These are phyloP conservation scores for Tolypocladium endophyticum DNA, from an alignment of 2,329 filamentous ascomycete genomes.

Conservation along the genomic window DNA sequence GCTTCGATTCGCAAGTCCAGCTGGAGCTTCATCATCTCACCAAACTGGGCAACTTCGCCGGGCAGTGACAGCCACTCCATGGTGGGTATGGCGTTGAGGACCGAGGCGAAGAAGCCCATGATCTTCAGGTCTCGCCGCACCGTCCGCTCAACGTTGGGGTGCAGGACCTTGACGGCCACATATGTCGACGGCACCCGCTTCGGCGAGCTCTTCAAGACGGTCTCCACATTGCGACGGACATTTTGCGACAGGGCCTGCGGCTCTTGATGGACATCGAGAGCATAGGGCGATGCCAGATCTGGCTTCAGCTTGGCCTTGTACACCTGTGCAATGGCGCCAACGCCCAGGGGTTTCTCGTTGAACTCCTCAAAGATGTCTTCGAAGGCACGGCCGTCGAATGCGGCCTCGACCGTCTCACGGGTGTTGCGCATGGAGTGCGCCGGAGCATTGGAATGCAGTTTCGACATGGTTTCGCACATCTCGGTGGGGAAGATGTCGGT, in stretches of 20 bases:
- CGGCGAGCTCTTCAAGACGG: constrained; percentile 76
- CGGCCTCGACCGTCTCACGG: constrained; percentile 65
- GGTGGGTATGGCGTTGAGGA: constrained; percentile 80
- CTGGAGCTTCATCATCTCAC: constrained; percentile 98
- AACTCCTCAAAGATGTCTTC: constrained; percentile 96
- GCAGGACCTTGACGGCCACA: constrained; percentile 91
- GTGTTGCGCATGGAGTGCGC: constrained; percentile 79
- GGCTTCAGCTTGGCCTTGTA: constrained; percentile 90
- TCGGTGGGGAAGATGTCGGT: constrained; percentile 93
- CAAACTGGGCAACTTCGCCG: constrained; percentile 88
- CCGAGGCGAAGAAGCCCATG: constrained; percentile 80
- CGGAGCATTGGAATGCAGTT: constrained; percentile 86
- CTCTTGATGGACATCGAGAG: constrained; percentile 38
- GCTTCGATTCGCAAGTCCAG: constrained; percentile 91
- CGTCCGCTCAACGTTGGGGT: constrained; percentile 80
- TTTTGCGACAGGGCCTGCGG: constrained; percentile 49
- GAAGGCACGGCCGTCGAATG: constrained; percentile 71
- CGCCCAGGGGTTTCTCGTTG: constrained; percentile 76
- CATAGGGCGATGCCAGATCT: constrained; percentile 55
- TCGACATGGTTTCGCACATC: constrained; percentile 88
- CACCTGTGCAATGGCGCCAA: constrained; percentile 94
- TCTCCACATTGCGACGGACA: constrained; percentile 73
- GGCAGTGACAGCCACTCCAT: constrained; percentile 97
- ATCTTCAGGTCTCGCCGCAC: constrained; percentile 88
- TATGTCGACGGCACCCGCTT: constrained; percentile 80